Evolutionary conservation across 768 basidiomycete species (phyloP), one percentile per base, ranked within the genome.

Genomic region (Hysterangium stoloniferum): DNA sequence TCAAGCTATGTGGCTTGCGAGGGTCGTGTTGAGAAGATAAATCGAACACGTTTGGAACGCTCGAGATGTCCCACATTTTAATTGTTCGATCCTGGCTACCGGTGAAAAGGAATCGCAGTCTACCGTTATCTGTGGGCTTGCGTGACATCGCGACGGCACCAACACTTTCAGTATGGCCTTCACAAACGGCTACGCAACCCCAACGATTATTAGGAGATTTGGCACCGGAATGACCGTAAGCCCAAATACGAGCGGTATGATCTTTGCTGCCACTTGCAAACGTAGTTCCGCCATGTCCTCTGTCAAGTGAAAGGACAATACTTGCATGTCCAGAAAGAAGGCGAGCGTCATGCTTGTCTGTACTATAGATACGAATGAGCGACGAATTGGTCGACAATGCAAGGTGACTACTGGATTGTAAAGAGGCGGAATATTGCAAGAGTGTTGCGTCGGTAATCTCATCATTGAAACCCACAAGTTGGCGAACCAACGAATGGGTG

Each of bases 311-410:
- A 20, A 99, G 76, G 0, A 98, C 94, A 55, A 95, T 91, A 52
- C 96, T 93, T 15, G 77, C 78, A 65, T 99, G 96, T 1, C 93
- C 93, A 22, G 84, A 75, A 28, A 99, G 74, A 5, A 98, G 74
- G 20, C 88, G 82, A 1, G 88, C 86, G 68, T 97, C 89, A 48
- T 91, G 75, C 6, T 78, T 76, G 27, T 75, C 62, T 2, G 81
- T 75, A 2, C 84, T 81, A 68, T 98, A 99, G 2, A 99, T 69
- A 20, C 94, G 87, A 56, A 99, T 87, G 27, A 96, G 77, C 22
- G 92, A 89, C 1, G 96, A 98, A 66, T 99, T 99, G 34, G 96
- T 95, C n/a, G 95, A 95, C 17, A 99, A 72, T 17, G 95, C 96
- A 28, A 98, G 69, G 58, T 89, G 84, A 1, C 81, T 75, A 63